phyloP scores from a whole-genome alignment of 2,329 filamentous ascomycete genomes.

The Drechmeria coniospora region DNA sequence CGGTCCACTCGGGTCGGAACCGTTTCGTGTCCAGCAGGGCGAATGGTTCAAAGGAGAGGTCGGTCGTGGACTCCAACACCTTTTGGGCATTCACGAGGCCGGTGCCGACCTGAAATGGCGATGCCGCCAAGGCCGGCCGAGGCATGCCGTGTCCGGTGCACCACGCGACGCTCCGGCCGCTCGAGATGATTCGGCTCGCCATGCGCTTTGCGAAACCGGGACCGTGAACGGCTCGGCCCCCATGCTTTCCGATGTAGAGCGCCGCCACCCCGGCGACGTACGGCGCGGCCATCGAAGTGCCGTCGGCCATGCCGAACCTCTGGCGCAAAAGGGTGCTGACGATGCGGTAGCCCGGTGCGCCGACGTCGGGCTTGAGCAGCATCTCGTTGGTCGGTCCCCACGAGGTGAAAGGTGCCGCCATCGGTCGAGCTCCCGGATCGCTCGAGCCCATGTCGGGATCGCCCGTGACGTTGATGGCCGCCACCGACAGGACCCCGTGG shows the following conservation, averaged over 20 bases:
- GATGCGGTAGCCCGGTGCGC: slow-evolving; percentile 32
- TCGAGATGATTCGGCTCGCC: slow-evolving; percentile 18
- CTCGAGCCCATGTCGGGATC: slow-evolving; percentile 19
- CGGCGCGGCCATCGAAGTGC: slow-evolving; percentile 41
- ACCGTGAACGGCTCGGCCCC: slow-evolving; percentile 24
- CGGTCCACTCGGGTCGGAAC: slow-evolving; percentile 19
- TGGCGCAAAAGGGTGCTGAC: slow-evolving; percentile 30
- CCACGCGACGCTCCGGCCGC: slow-evolving; percentile 17
- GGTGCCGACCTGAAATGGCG: slow-evolving; percentile 26
- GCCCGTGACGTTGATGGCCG: slow-evolving; percentile 25
- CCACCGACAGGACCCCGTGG: slow-evolving; percentile 18
- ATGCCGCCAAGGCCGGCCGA: too few species aligned
- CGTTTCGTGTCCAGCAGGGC: slow-evolving; percentile 32
- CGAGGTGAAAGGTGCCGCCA: slow-evolving; percentile 30
- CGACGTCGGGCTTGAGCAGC: slow-evolving; percentile 33
- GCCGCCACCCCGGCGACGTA: slow-evolving; percentile 36
- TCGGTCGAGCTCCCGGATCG: slow-evolving; percentile 11
- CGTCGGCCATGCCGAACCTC: slow-evolving; percentile 29
- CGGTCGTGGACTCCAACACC: slow-evolving; percentile 21
- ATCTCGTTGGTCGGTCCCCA: slow-evolving; percentile 38
- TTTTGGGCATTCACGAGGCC: slow-evolving; percentile 30
- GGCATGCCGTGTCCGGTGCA: slow-evolving; percentile 7
- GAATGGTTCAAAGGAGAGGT: slow-evolving; percentile 25
- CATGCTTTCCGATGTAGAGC: slow-evolving; percentile 26
- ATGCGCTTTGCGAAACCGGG: slow-evolving; percentile 16